Percentiles rank a stretch among this genome's conserved stretches.
These are phyloP conservation scores for Pseudogymnoascus sp. DNA, from an alignment of 2,329 filamentous ascomycete species.

Conservation along the genomic window DNA sequence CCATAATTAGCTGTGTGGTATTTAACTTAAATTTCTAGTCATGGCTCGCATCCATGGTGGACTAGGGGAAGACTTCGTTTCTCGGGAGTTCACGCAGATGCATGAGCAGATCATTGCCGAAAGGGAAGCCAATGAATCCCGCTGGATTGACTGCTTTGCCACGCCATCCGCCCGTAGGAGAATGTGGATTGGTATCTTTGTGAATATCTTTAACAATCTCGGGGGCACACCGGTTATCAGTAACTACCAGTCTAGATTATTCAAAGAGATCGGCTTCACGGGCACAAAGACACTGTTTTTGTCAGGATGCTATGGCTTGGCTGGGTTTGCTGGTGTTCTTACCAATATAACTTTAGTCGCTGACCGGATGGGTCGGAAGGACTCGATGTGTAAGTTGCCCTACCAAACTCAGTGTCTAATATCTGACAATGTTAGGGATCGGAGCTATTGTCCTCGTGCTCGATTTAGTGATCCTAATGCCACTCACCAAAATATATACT, in stretches of 20 bases:
- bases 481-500: slow-evolving; percentile 3
- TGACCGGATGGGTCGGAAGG: not conserved
- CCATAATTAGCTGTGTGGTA: not conserved
- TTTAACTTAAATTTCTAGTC: slow-evolving; percentile 10
- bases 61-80: slow-evolving; percentile 19
- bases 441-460: not conserved
- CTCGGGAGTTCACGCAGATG: slow-evolving; percentile 23
- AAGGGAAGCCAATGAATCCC: slow-evolving; percentile 7
- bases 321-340: slow-evolving; percentile 10
- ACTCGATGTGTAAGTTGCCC: not conserved
- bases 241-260: slow-evolving; percentile 19
- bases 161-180: slow-evolving; percentile 9
- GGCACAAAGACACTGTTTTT: slow-evolving; percentile 10
- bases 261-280: slow-evolving; percentile 11
- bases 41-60: slow-evolving; percentile 18
- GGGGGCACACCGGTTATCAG: slow-evolving; percentile 31
- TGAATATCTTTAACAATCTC: slow-evolving; percentile 21
- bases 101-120: slow-evolving; percentile 12
- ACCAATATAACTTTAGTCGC: slow-evolving; percentile 21
- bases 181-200: slow-evolving; percentile 10
- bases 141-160: slow-evolving; percentile 16
- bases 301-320: slow-evolving; percentile 12
- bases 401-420: not conserved
- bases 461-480: slow-evolving; percentile 1
- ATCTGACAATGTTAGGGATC: not conserved